Conservation (phyloP, 2,329 filamentous ascomycete species). For the Calonectria ilicicola region DNA sequence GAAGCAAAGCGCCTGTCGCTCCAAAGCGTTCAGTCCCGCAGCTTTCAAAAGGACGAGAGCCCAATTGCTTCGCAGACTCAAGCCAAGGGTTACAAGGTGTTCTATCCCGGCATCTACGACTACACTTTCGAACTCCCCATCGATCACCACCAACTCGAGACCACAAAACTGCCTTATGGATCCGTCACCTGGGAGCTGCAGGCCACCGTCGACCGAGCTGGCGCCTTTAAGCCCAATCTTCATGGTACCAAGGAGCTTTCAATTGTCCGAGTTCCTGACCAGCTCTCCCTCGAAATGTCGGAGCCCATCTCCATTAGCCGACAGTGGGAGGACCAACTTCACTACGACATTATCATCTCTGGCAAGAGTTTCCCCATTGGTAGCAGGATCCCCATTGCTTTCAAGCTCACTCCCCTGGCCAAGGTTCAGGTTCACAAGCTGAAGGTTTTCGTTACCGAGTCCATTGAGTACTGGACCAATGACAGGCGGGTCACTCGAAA, state of each 20-base stretch:
- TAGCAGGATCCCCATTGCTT: constrained; percentile 88
- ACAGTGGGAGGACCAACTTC: constrained; percentile 94
- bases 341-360: constrained; percentile 96
- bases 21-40: constrained; percentile 84
- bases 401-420: constrained; percentile 91
- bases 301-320: constrained; percentile 94
- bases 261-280: constrained; percentile 86
- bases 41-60: constrained; percentile 84
- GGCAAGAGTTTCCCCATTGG: constrained; percentile 95
- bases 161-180: constrained; percentile 87
- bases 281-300: constrained; percentile 88
- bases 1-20: constrained; percentile 78
- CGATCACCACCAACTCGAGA: constrained; percentile 89
- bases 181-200: constrained; percentile 91
- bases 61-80: constrained; percentile 70
- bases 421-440: constrained; percentile 95
- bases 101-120: constrained; percentile 77
- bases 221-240: constrained; percentile 90
- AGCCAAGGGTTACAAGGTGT: constrained; percentile 85
- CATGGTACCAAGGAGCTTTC: constrained; percentile 84
- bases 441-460: constrained; percentile 92
- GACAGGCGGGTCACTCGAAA: constrained; percentile 87
- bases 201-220: constrained; percentile 85
- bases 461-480: constrained; percentile 89
- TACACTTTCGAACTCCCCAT: constrained; percentile 88